Evolutionary conservation across 2,329 filamentous ascomycete species (phyloP).

Genomic region (Cladosporium phlei): DNA sequence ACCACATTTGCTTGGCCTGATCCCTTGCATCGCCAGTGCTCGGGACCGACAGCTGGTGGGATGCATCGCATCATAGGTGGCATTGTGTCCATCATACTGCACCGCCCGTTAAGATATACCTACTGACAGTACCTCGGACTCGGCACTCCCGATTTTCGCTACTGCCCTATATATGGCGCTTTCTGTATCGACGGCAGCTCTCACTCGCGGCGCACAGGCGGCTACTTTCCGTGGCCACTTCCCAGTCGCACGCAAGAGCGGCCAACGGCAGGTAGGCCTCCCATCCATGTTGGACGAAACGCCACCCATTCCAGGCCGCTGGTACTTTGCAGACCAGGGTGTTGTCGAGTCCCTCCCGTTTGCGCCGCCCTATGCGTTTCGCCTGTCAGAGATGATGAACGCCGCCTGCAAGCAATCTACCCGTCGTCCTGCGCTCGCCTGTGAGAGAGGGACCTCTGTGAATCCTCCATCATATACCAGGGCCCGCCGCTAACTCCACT

Average conservation of each 20-base stretch:
- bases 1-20: not conserved
- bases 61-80: too few species aligned
- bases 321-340: not conserved
- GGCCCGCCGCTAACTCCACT: not conserved
- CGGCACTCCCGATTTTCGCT: too few species aligned
- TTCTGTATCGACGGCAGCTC: not conserved
- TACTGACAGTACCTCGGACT: too few species aligned
- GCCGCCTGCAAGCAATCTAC: conserved; percentile 10
- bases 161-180: too few species aligned
- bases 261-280: conserved; percentile 3
- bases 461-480: conserved; percentile 8
- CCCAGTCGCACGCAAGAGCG: conserved; percentile 5
- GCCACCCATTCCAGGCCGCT: conserved; percentile 12
- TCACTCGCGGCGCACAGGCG: not conserved
- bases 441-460: conserved; percentile 5
- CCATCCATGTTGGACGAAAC: conserved; percentile 1
- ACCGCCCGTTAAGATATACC: too few species aligned
- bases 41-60: too few species aligned
- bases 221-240: not conserved
- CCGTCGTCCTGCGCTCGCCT: conserved; percentile 9
- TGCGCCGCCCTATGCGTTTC: conserved; percentile 10
- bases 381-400: conserved; percentile 4
- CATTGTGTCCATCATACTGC: too few species aligned
- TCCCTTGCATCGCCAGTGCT: conserved; percentile 9
- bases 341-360: conserved; percentile 10